Evolutionary conservation across 2,329 filamentous ascomycete genomes (phyloP).

Genomic region (Leptographium radiaticola): DNA sequence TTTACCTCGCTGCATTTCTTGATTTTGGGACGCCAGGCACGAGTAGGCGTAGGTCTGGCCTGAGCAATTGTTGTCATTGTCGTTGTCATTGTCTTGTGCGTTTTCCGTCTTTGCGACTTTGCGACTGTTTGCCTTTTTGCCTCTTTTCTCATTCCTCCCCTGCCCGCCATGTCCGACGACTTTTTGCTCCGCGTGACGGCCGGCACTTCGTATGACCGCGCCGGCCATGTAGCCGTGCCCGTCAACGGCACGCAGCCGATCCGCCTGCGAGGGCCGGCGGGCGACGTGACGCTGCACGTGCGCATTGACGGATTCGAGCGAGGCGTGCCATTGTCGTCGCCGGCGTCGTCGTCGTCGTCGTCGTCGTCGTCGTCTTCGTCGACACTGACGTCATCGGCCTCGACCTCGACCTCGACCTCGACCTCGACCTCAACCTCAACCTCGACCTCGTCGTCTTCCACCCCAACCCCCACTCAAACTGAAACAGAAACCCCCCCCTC

Average conservation of each 20-base stretch:
- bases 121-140: background rate
- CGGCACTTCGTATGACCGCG: constrained; percentile 59
- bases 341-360: constrained; percentile 40
- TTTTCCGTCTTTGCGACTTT: too few species aligned
- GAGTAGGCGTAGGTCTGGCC: too few species aligned
- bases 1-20: too few species aligned
- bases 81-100: too few species aligned
- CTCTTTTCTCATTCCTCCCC: background rate
- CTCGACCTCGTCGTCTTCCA: too few species aligned
- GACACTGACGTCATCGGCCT: too few species aligned
- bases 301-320: constrained; percentile 49
- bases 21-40: too few species aligned
- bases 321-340: constrained; percentile 63
- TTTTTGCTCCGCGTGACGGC: constrained; percentile 76
- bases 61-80: too few species aligned
- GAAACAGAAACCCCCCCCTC: too few species aligned
- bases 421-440: too few species aligned
- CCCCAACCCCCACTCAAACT: too few species aligned
- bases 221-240: constrained; percentile 58
- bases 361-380: constrained; percentile 23
- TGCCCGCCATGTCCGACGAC: constrained; percentile 28
- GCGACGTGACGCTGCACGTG: constrained; percentile 58
- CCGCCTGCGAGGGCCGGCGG: constrained; percentile 47
- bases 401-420: too few species aligned
- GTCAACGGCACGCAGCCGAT: constrained; percentile 59